phyloP scores from a whole-genome alignment of 2,329 filamentous ascomycete genomes.

The Beauveria medogensis region DNA sequence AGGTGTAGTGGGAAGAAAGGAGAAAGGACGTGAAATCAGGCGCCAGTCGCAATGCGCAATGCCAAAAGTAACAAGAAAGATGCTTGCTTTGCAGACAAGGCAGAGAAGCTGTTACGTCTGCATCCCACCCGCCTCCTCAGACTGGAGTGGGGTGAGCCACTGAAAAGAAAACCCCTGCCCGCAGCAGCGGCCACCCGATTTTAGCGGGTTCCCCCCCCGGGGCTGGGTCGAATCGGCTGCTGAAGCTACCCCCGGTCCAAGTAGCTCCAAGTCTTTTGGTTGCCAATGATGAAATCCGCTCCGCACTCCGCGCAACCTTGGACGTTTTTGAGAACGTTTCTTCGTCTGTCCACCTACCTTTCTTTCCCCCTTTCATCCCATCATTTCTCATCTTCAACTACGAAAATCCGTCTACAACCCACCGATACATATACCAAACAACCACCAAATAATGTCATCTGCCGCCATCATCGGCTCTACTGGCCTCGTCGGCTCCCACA shows the following conservation, averaged over 20 bases:
- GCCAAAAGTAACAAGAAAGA: neutral
- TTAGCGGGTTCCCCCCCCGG: neutral
- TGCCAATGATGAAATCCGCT: slow-evolving; percentile 9
- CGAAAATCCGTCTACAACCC: neutral
- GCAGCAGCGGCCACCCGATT: neutral
- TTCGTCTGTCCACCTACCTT: neutral
- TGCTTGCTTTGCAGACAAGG: neutral
- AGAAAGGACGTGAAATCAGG: neutral
- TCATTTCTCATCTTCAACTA: neutral
- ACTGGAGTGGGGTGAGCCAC: neutral
- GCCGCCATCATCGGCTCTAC: slow-evolving; percentile 56
- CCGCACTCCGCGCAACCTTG: slow-evolving; percentile 1
- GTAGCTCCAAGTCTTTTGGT: neutral
- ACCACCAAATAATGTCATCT: slow-evolving; percentile 21
- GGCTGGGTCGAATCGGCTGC: neutral
- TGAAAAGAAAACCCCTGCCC: neutral
- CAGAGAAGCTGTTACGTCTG: slow-evolving; percentile 11
- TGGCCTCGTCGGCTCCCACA: slow-evolving; percentile 63
- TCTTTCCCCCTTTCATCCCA: neutral
- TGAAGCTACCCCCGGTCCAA: neutral
- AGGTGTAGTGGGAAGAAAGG: neutral
- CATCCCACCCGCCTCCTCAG: neutral
- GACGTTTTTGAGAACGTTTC: neutral
- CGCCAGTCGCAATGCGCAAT: slow-evolving; percentile 7
- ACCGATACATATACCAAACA: neutral